These are phyloP conservation scores for Aspergillus latus DNA, from an alignment of 2,329 filamentous ascomycete species.

Conservation along the genomic window DNA sequence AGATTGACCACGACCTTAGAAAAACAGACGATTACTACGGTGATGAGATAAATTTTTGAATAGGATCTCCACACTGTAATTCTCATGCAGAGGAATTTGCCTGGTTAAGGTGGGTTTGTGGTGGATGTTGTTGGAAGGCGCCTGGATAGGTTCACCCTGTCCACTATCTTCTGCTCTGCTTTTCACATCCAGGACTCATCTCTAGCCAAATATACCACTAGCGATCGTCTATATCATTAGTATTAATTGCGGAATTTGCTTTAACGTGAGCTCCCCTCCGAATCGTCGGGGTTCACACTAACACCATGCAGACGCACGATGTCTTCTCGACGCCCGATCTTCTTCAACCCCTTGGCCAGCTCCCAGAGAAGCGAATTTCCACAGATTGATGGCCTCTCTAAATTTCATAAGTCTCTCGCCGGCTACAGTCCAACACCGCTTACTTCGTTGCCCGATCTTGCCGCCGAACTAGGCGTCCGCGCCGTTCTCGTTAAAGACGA, in stretches of 20 bases:
- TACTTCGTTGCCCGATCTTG: constrained; percentile 53
- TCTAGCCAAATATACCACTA: neutral
- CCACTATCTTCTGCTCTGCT: neutral
- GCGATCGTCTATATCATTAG: neutral
- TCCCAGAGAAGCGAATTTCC: constrained; percentile 16
- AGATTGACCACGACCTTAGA: neutral
- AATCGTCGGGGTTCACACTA: neutral
- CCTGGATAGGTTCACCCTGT: neutral
- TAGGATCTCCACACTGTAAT: neutral
- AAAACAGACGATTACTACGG: neutral
- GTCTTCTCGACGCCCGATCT: constrained; percentile 26
- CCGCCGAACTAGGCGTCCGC: constrained; percentile 57
- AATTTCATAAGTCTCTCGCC: constrained; percentile 61
- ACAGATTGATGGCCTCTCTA: constrained; percentile 15
- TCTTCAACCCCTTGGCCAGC: constrained; percentile 26
- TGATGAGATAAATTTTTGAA: neutral
- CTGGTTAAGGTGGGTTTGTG: neutral
- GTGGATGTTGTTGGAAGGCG: constrained; percentile 14
- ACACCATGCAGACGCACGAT: neutral
- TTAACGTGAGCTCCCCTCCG: no score
- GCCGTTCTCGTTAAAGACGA: constrained; percentile 71
- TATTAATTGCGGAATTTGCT: no score
- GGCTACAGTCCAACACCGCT: constrained; percentile 59
- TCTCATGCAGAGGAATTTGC: neutral
- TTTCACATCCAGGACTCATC: neutral